These are phyloP conservation scores for Rhodofomes roseus DNA, from an alignment of 1,284 basidiomycete genomes.

Conservation along the genomic window DNA sequence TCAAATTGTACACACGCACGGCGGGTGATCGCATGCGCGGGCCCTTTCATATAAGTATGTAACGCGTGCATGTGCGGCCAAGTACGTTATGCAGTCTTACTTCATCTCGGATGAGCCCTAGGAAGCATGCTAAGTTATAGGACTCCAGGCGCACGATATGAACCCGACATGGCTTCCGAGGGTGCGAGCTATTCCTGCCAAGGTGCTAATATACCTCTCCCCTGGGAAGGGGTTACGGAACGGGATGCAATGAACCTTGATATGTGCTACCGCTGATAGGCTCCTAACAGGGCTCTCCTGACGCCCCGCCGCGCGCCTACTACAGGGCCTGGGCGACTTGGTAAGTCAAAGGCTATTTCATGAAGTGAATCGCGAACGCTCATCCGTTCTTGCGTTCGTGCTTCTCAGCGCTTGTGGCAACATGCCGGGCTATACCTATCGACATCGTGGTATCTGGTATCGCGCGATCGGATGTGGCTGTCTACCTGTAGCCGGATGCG, in stretches of 20 bases:
- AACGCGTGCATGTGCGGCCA: too few species aligned
- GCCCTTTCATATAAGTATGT: background rate
- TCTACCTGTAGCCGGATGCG: too few species aligned
- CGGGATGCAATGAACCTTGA: background rate
- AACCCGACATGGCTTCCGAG: background rate
- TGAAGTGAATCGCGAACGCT: background rate
- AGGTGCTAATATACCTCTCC: background rate
- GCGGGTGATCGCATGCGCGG: background rate
- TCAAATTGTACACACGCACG: too few species aligned
- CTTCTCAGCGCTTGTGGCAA: background rate
- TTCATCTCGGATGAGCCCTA: background rate
- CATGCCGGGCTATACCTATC: background rate
- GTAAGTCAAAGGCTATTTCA: background rate
- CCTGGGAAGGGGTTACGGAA: background rate
- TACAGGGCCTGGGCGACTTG: background rate
- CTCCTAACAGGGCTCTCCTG: background rate
- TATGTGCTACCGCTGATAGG: background rate
- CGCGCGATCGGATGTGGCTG: background rate
- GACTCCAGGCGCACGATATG: background rate
- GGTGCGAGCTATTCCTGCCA: slow-evolving; percentile 1
- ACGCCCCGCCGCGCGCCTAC: background rate
- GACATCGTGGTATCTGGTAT: background rate
- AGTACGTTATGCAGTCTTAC: too few species aligned
- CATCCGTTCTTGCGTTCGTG: background rate
- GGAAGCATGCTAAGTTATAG: background rate